These are phyloP conservation scores for Heterobasidion annosum DNA, from an alignment of 1,284 basidiomycete species.

Conservation along the genomic window DNA sequence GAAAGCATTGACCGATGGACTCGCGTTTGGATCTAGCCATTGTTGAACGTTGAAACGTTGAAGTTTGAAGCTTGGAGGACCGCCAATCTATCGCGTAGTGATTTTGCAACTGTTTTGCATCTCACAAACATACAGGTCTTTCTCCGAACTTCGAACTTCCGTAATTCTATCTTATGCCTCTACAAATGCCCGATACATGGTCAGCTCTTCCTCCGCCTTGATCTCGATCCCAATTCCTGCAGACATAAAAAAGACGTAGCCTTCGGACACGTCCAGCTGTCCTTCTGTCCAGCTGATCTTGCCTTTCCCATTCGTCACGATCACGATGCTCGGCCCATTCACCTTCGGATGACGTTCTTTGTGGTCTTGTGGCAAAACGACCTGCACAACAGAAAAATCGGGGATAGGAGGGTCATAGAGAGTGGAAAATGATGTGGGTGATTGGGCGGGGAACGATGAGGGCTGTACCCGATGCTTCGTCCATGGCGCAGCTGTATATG, in stretches of 20 bases:
- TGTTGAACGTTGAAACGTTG: too few species aligned
- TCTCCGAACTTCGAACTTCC: background rate
- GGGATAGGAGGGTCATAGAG: constrained; percentile 94
- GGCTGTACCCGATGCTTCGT: constrained; percentile 66
- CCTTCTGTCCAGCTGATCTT: constrained; percentile 33
- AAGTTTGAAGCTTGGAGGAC: too few species aligned
- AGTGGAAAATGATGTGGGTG: constrained; percentile 22
- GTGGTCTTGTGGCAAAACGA: constrained; percentile 38
- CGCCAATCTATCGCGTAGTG: too few species aligned
- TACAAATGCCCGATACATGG: constrained; percentile 75
- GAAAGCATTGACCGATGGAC: too few species aligned
- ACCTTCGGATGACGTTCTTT: constrained; percentile 52
- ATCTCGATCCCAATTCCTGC: constrained; percentile 56
- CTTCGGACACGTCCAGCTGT: constrained; percentile 44
- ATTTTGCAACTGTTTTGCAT: too few species aligned
- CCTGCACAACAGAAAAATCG: constrained; percentile 84
- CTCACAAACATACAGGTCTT: background rate
- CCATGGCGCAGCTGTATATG: constrained; percentile 70
- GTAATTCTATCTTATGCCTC: constrained; percentile 19
- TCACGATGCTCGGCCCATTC: constrained; percentile 78
- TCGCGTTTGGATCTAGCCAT: too few species aligned
- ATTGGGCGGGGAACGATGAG: constrained; percentile 31
- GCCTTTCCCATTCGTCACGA: constrained; percentile 71
- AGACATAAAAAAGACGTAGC: constrained; percentile 83
- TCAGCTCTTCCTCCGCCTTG: constrained; percentile 30